Evolutionary conservation across 2,329 filamentous ascomycete species (phyloP), one percentile per base, ranked within the genome.

Genomic region (Biscogniauxia sp.): DNA sequence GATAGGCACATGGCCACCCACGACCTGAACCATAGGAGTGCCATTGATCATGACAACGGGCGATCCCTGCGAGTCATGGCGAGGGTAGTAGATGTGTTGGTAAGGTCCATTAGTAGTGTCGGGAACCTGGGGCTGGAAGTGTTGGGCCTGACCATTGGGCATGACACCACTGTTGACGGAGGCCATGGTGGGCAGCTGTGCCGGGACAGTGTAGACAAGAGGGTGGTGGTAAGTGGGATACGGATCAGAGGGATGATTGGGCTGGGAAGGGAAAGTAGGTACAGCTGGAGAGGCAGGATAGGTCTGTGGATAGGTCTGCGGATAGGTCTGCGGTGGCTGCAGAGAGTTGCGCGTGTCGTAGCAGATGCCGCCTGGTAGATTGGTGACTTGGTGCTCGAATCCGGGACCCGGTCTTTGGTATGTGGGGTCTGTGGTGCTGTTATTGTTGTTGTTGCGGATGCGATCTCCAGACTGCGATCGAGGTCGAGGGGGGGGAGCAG

Each of bases 51-150:
- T 73, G 72, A 62, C 66, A 53, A 66, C 63, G 71, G 72, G 69
- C 68, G 61, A 67, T 23, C 25, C 58, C 2, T 58, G 57, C 11
- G 6, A 51, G 67, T 86, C 84, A 66, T 76, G 78, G 51, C 82
- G 83, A 63, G 85, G 84, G 56, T 82, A 74, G 66, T 86, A 87
- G 20, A 79, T 78, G 64, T 88, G 84, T 26, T 78, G 69, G 60
- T 83, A 82, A 1, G 83, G 80, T 3, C 85, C 85, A 69, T 80
- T 78, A 51, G 80, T 82, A 17, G 84, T 85, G 65, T 85, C 82
- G 3, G 84, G 83, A 17, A 85, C 82, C 26, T 82, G 84, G 0
- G 85, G 85, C 68, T 87, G 82, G 67, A 83, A 87, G 70, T 84
- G 80, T 55, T 82, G 70, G 57, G 80, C 81, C 54, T 69, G 55